A percentile compares a stretch with the other conserved stretches of the same genome.
Conservation (phyloP, 306 rosid species). For the Chamaecrista fasciculata region DNA sequence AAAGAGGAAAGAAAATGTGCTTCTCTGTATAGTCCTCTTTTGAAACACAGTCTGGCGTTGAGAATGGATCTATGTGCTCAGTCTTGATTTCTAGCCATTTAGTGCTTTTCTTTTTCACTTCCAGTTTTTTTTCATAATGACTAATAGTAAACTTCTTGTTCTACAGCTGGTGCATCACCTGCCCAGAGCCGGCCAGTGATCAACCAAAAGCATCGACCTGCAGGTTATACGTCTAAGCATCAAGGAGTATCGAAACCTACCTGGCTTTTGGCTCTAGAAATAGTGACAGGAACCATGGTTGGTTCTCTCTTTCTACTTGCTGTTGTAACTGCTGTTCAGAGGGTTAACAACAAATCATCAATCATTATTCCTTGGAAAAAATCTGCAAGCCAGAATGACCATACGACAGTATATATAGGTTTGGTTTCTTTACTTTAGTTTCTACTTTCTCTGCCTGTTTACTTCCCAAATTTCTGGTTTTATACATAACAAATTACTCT, state of each 20-base stretch:
- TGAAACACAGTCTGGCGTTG: constrained; percentile 3
- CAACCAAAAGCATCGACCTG: constrained; percentile 36
- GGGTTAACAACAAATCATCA: constrained; percentile 66
- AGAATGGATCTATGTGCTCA: background rate
- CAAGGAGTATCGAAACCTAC: constrained; percentile 65
- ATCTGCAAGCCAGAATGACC: constrained; percentile 76
- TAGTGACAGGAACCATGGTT: constrained; percentile 72
- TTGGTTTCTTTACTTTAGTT: constrained; percentile 21
- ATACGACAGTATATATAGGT: constrained; percentile 61
- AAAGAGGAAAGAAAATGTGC: constrained; percentile 5
- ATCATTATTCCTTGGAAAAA: constrained; percentile 95
- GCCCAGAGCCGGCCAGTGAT: constrained; percentile 43
- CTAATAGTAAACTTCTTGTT: constrained; percentile 29
- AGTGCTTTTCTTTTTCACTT: background rate
- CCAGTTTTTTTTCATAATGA: constrained; percentile 19
- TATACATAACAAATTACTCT: background rate
- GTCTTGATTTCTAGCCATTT: background rate
- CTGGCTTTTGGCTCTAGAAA: constrained; percentile 87
- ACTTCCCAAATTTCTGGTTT: constrained; percentile 2
- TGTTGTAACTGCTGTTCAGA: constrained; percentile 63
- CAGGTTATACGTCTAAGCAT: constrained; percentile 44
- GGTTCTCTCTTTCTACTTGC: constrained; percentile 71
- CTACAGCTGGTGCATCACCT: constrained; percentile 58
- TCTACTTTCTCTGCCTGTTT: constrained; percentile 11
- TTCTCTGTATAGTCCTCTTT: background rate